Evolutionary conservation across 192 early-diverging fungal genomes (phyloP).

Genomic region (Backusella parvicylindrica): DNA sequence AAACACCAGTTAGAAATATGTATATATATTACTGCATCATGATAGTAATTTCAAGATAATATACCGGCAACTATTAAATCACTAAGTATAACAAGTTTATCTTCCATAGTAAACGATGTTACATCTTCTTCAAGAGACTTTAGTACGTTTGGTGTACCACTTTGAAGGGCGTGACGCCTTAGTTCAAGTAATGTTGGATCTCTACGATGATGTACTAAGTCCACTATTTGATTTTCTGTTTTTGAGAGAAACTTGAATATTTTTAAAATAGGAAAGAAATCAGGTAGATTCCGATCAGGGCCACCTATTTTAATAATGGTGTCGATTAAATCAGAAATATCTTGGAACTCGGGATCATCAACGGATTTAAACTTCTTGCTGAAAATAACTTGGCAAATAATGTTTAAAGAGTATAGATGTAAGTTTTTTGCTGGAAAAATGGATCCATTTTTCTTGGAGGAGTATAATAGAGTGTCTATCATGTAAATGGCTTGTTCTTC

Average conservation of each 20-base stretch:
- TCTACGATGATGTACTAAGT: not conserved
- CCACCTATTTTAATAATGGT: not conserved
- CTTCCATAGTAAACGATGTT: not conserved
- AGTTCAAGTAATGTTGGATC: not conserved
- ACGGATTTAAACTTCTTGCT: not conserved
- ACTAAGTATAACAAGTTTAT: not conserved
- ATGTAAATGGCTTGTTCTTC: not conserved
- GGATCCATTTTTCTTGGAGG: not conserved
- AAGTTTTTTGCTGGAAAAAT: not conserved
- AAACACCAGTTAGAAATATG: not conserved
- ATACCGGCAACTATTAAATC: not conserved
- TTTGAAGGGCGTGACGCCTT: not conserved
- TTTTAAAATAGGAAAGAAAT: not conserved
- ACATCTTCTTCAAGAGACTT: not conserved
- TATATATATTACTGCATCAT: not conserved
- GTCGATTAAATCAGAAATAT: not conserved
- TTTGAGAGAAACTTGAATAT: not conserved
- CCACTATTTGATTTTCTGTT: not conserved
- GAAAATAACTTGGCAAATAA: not conserved
- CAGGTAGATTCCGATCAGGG: not conserved
- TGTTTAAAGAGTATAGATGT: not conserved
- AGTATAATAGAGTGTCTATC: not conserved
- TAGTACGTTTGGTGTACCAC: not conserved
- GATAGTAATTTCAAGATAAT: not conserved
- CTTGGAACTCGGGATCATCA: not conserved